Conservation (phyloP, 768 basidiomycete genomes). For the Mycena filopes region DNA sequence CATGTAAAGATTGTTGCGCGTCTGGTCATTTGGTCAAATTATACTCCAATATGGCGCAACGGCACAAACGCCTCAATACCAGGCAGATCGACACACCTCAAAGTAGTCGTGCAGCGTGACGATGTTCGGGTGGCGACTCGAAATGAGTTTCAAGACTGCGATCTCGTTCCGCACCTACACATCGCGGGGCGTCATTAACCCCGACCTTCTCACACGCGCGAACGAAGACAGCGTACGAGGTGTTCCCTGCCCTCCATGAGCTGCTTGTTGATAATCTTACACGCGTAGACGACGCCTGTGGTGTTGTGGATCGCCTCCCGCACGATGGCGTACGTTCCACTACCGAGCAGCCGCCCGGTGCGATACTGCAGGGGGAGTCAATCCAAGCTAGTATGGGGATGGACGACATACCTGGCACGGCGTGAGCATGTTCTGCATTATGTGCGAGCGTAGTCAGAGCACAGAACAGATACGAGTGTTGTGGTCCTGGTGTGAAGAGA, state of each 20-base stretch:
- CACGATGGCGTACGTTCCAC: slow-evolving; percentile 93
- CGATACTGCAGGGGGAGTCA: slow-evolving; percentile 68
- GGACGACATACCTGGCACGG: slow-evolving; percentile 10
- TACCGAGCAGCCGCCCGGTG: slow-evolving; percentile 86
- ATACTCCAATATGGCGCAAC: neutral
- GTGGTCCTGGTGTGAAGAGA: neutral
- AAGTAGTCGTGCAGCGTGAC: slow-evolving; percentile 97
- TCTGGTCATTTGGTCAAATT: slow-evolving; percentile 53
- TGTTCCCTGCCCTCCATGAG: slow-evolving; percentile 97
- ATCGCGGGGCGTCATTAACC: neutral
- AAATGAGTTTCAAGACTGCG: slow-evolving; percentile 90
- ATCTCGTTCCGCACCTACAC: slow-evolving; percentile 95
- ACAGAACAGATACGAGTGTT: neutral
- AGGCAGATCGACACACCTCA: slow-evolving; percentile 67
- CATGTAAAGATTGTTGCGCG: slow-evolving; percentile 91
- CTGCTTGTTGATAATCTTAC: slow-evolving; percentile 99
- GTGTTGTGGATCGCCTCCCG: slow-evolving; percentile 95
- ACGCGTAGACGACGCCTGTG: slow-evolving; percentile 93
- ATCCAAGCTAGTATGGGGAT: neutral
- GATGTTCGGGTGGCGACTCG: slow-evolving; percentile 87
- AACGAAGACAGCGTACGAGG: slow-evolving; percentile 82
- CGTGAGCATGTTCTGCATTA: slow-evolving; percentile 3
- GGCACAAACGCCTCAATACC: slow-evolving; percentile 7
- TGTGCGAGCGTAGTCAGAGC: neutral
- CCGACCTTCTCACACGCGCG: neutral